Base-by-base conservation (phyloP, 805 yeast species). In the Lipomyces anomalus region DNA sequence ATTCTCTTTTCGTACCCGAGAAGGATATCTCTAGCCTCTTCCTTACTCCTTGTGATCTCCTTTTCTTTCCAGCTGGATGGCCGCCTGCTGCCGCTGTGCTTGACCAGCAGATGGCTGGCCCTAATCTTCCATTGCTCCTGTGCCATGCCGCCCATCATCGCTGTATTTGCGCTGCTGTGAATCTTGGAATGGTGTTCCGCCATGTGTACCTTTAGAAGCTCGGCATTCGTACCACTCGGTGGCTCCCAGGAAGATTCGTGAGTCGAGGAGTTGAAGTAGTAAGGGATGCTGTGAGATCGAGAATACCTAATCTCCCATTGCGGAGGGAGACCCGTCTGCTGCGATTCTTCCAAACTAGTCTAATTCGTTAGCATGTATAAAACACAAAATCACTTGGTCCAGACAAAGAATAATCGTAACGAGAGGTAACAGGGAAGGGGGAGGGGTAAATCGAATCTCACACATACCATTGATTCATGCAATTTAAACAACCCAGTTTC, bases 21-120 rank as follows among this genome's bases (percentile, higher is more conserved):
- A 57, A 86, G 61, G 35, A 77, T 77, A 37, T 76, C 76, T 48
- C 58, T 57, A 24, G 97, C 95, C 57, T 88, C 95, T 49, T 86
- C 95, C 63, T 88, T 82, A 6, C 84, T 63, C 40, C 86, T 71
- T 1, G 95, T 82, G 54, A 90, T 84, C 32, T 77, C 73, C 21
- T 79, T 81, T 29, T 76, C 74, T 63, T 87, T 84, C 94, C 97
- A 92, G 20, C 95, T 85, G 9, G 88, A 78, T 5, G 98, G 97
- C 57, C 95, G 79, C 55, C 98, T 76, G 13, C 89, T 80, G 43
- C 78, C 90, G 38, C 66, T 69, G 65, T 89, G 95, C 64, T 92
- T 92, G 52, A 90, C 73, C 40, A 92, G 70, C 38, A 92, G 68
- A 62, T 92, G 98, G 42, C 83, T 73, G 16, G 84, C 89, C 49